Conservation (phyloP, 2,329 filamentous ascomycete genomes). For the Blastomyces parvus region DNA sequence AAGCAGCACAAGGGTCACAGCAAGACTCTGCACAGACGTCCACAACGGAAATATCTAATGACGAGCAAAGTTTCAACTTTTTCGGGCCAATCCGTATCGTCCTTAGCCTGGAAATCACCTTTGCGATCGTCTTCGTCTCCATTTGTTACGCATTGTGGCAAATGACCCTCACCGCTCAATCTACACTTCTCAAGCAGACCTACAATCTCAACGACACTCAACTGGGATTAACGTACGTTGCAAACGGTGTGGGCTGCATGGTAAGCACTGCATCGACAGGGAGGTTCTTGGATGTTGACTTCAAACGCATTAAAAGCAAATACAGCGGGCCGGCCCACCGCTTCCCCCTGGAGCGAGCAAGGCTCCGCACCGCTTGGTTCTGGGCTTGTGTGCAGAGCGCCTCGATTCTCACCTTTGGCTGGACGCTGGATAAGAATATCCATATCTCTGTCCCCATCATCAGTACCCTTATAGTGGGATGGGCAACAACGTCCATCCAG, state of each 20-base stretch:
- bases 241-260: constrained; percentile 48
- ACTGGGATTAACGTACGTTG: constrained; percentile 45
- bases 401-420: constrained; percentile 44
- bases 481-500: constrained; percentile 43
- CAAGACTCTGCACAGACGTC: constrained; percentile 8
- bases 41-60: constrained; percentile 10
- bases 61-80: neutral
- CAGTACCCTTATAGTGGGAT: constrained; percentile 44
- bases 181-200: constrained; percentile 37
- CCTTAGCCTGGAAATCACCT: constrained; percentile 34
- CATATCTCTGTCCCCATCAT: constrained; percentile 44
- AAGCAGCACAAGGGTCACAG: constrained; percentile 3
- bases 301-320: constrained; percentile 34
- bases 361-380: constrained; percentile 41
- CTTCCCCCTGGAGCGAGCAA: constrained; percentile 44
- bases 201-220: constrained; percentile 40
- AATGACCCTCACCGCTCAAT: constrained; percentile 47
- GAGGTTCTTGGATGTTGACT: constrained; percentile 45
- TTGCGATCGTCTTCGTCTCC: constrained; percentile 41
- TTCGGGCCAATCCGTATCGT: constrained; percentile 42
- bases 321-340: constrained; percentile 15
- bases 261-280: constrained; percentile 45
- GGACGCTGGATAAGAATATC: constrained; percentile 42
- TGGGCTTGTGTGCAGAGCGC: constrained; percentile 39
- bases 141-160: constrained; percentile 48